Evolutionary conservation across 345 rosid genomes (phyloP), one percentile per base, ranked within the genome.

Genomic region (Luvunga scandens): DNA sequence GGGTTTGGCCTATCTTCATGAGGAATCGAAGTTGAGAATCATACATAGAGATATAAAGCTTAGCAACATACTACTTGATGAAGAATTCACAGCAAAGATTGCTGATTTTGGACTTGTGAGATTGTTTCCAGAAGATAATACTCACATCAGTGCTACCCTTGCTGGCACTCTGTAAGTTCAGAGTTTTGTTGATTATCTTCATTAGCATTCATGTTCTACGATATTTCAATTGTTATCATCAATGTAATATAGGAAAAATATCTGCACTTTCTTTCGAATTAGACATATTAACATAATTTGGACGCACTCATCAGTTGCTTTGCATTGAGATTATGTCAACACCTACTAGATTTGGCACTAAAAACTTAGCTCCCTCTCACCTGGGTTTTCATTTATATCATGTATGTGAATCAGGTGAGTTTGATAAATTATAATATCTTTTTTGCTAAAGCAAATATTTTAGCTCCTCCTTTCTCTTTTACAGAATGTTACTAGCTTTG

Each of bases 91-190:
- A 12, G 87, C 98, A 0, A 93, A 87, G 73, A 91, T 95, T 27
- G 96, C 97, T n/a, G 99, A 95, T 87, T 95, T 93, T 75, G 99
- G 99, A 70, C 91, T 95, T 10, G 98, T 88, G 39, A 89, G 94
- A 84, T 82, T 92, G 71, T 86, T 93, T 71, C 96, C 94, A 0
- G 90, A 90, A 59, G 94, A 90, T 71, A 85, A 83, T 36, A 84
- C 93, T 77, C 97, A 95, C 66, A 85, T 93, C 68, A 88, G 92
- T 78, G 91, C 98, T 0, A 97, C 78, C 77, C 86, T 95, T 36
- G 97, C 96, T 60, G 99, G 98, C 66, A 95, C 99, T 66, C 83
- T 93, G 98, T 93, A 89, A 78, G 85, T 83, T 69, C 75, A 75
- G 79, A 22, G 6, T 5, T n/a, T 42, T 65, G n/a, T 71, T 60